These are phyloP conservation scores for Trichoderma koningii DNA, from an alignment of 2,329 filamentous ascomycete species.

Conservation along the genomic window DNA sequence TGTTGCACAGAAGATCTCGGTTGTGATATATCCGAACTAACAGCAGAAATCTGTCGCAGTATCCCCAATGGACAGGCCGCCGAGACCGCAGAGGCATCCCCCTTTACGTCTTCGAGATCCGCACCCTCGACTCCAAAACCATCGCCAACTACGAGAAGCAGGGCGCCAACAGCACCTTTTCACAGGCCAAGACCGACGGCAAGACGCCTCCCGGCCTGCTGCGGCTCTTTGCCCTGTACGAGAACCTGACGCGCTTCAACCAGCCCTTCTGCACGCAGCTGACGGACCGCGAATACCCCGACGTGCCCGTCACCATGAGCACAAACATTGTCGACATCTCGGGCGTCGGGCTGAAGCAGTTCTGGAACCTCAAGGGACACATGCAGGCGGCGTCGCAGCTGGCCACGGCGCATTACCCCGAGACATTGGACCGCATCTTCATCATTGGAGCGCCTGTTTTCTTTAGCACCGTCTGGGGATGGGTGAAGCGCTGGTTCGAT, in stretches of 20 bases:
- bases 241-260: constrained; percentile 85
- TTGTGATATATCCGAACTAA: neutral
- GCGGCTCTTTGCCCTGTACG: constrained; percentile 88
- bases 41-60: constrained; percentile 51
- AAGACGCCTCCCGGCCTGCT: constrained; percentile 75
- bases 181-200: constrained; percentile 64
- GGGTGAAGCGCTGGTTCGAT: constrained; percentile 95
- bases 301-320: constrained; percentile 86
- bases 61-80: constrained; percentile 92
- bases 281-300: constrained; percentile 67
- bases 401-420: constrained; percentile 91
- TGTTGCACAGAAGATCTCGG: neutral
- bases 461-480: constrained; percentile 92
- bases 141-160: constrained; percentile 76
- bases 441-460: constrained; percentile 88
- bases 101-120: constrained; percentile 87
- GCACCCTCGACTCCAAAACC: constrained; percentile 78
- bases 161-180: constrained; percentile 56
- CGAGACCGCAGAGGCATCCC: constrained; percentile 89
- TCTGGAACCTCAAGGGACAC: constrained; percentile 91
- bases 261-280: constrained; percentile 83
- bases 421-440: constrained; percentile 70
- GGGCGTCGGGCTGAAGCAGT: constrained; percentile 84
- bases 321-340: constrained; percentile 95
- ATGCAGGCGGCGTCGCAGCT: constrained; percentile 91